These are phyloP conservation scores for Oehlia diaphana DNA, from an alignment of 192 early-diverging fungal genomes.

Conservation along the genomic window DNA sequence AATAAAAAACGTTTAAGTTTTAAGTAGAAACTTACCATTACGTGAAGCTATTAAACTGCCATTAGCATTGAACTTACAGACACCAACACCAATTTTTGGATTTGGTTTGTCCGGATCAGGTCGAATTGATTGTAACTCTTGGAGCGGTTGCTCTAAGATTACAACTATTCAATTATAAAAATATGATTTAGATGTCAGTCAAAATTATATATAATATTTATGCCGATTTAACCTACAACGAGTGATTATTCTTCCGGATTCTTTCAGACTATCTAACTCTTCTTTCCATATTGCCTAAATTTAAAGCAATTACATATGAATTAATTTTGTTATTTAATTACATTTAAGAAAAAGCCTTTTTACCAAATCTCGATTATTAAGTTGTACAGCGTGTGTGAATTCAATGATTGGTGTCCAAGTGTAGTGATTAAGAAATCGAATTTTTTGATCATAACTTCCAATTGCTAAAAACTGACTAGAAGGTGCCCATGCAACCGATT, in stretches of 20 bases:
- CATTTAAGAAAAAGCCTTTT: background rate
- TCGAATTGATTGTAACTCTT: slow-evolving; percentile 50
- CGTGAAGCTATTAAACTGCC: slow-evolving; percentile 59
- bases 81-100: slow-evolving; percentile 71
- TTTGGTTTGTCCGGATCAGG: slow-evolving; percentile 71
- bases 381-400: slow-evolving; percentile 55
- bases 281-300: slow-evolving; percentile 23
- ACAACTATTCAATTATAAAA: slow-evolving; percentile 45
- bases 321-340: background rate
- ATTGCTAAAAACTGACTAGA: slow-evolving; percentile 75
- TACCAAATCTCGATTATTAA: slow-evolving; percentile 39
- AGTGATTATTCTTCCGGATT: slow-evolving; percentile 29
- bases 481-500: slow-evolving; percentile 72
- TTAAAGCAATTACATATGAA: background rate
- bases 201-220: background rate
- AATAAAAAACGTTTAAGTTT: background rate
- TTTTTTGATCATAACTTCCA: slow-evolving; percentile 85
- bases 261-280: slow-evolving; percentile 31
- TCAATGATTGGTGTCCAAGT: slow-evolving; percentile 69
- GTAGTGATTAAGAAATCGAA: slow-evolving; percentile 68
- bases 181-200: background rate
- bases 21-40: slow-evolving; percentile 59
- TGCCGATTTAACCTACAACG: slow-evolving; percentile 38
- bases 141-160: slow-evolving; percentile 50
- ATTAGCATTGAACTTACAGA: slow-evolving; percentile 64